phyloP scores from a whole-genome alignment of 495 filamentous ascomycete genomes.

The Platismatia glauca region DNA sequence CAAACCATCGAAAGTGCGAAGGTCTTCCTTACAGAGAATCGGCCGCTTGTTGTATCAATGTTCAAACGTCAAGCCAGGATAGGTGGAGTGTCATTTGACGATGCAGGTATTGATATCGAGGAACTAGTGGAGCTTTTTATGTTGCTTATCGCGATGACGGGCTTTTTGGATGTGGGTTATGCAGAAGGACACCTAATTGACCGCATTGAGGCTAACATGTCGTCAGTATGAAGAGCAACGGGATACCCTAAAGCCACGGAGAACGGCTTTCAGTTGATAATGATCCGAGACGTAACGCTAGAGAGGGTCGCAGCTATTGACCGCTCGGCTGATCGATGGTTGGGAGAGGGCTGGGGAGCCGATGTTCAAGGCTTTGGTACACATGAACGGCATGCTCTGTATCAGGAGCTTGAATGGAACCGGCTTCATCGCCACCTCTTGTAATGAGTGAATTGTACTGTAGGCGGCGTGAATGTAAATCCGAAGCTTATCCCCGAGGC shows the following conservation, averaged over 20 bases:
- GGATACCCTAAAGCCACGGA: constrained; percentile 16
- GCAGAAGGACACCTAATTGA: neutral
- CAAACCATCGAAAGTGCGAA: constrained; percentile 63
- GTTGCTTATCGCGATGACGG: constrained; percentile 48
- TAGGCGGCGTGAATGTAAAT: neutral
- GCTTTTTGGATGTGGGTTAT: constrained; percentile 52
- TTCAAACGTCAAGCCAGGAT: constrained; percentile 85
- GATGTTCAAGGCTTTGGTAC: neutral
- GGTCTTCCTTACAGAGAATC: constrained; percentile 68
- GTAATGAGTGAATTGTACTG: neutral
- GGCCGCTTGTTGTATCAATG: constrained; percentile 72
- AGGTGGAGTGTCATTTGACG: constrained; percentile 40
- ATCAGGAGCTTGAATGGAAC: too few species aligned
- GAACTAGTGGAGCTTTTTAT: constrained; percentile 54
- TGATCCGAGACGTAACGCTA: neutral
- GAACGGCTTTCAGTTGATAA: constrained; percentile 9
- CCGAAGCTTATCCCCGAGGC: neutral
- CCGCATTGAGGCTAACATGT: neutral
- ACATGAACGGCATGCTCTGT: too few species aligned
- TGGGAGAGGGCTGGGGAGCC: neutral
- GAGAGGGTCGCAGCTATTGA: neutral
- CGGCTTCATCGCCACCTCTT: too few species aligned
- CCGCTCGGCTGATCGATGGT: neutral
- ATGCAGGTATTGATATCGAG: constrained; percentile 34
- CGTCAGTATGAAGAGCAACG: constrained; percentile 17